Evolutionary conservation across 140 eudicot genomes (phyloP).

Genomic region (Flaveria floridana): DNA sequence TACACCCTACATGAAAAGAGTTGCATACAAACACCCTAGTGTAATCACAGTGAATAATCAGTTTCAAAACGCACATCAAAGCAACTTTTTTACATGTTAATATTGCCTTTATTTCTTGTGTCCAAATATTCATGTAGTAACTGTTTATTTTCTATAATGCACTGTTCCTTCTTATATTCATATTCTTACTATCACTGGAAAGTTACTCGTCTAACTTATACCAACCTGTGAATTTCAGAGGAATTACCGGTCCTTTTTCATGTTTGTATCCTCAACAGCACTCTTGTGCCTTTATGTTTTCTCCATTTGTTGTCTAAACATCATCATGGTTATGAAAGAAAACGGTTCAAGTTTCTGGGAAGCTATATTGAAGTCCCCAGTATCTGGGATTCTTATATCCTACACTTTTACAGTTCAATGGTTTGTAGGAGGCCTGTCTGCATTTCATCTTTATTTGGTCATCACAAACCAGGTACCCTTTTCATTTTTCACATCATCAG

Average conservation of each 20-base stretch:
- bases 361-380: constrained; percentile 49
- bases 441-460: constrained; percentile 55
- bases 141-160: background rate
- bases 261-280: constrained; percentile 51
- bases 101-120: background rate
- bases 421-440: constrained; percentile 70
- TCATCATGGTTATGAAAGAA: constrained; percentile 34
- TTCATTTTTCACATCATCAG: background rate
- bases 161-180: background rate
- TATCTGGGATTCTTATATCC: constrained; percentile 38
- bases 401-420: constrained; percentile 51
- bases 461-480: constrained; percentile 54
- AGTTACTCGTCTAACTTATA: constrained; percentile 5
- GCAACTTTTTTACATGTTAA: background rate
- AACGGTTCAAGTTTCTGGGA: constrained; percentile 34
- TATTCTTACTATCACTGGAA: background rate
- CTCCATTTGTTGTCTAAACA: constrained; percentile 45
- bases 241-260: constrained; percentile 60
- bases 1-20: background rate
- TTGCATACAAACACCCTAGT: background rate
- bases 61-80: background rate
- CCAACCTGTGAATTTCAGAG: constrained; percentile 43
- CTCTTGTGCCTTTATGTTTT: constrained; percentile 53
- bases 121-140: background rate
- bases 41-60: background rate